Evolutionary conservation across 768 basidiomycete species (phyloP).

Genomic region (Trametes cinnabarina): DNA sequence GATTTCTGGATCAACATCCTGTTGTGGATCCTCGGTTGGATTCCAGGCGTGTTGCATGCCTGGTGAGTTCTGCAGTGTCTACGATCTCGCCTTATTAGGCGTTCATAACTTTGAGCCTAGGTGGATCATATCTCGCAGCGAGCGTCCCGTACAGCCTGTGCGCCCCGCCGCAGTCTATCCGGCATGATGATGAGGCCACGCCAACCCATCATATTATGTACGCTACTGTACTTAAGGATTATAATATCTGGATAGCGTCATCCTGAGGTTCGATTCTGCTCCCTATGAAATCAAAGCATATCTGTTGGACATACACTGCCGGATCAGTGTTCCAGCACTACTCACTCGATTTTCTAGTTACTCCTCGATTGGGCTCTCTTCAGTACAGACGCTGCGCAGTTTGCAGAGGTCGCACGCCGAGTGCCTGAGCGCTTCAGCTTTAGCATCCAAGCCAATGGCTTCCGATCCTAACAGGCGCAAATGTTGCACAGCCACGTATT

Average conservation of each 20-base stretch:
- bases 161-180: not conserved
- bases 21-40: slow-evolving; percentile 44
- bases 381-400: too few relatives aligned
- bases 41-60: slow-evolving; percentile 44
- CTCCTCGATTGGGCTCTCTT: too few relatives aligned
- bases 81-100: not conserved
- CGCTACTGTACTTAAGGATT: too few relatives aligned
- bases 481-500: slow-evolving; percentile 6
- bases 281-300: too few relatives aligned
- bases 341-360: too few relatives aligned
- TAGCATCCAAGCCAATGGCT: not conserved
- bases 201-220: too few relatives aligned
- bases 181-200: not conserved
- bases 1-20: slow-evolving; percentile 40
- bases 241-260: not conserved
- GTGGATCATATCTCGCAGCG: slow-evolving; percentile 33
- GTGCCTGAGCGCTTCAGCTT: not conserved
- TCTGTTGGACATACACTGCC: too few relatives aligned
- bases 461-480: slow-evolving; percentile 4
- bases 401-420: too few relatives aligned
- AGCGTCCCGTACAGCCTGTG: slow-evolving; percentile 28
- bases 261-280: too few relatives aligned
- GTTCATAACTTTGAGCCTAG: slow-evolving; percentile 8
- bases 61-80: slow-evolving; percentile 29
- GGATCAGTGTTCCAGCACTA: too few relatives aligned